Percentiles rank a stretch among this genome's conserved stretches.
phyloP scores from a whole-genome alignment of 345 rosid genomes.

The Moringa oleifera region DNA sequence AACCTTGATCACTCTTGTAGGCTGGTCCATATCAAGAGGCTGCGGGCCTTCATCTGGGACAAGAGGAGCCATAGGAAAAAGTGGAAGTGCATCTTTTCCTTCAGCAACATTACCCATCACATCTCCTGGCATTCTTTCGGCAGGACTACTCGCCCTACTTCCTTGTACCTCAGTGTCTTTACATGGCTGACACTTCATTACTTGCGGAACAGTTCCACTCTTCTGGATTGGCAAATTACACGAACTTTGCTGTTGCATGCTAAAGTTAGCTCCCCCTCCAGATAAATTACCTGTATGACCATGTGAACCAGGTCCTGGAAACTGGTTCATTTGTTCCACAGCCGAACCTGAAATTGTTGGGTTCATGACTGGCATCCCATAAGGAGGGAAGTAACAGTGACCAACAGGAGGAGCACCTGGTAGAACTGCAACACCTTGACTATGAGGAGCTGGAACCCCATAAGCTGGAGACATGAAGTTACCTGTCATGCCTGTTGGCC shows the following conservation, averaged over 20 bases:
- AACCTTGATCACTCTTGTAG: conserved; percentile 62
- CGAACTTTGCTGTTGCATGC: conserved; percentile 38
- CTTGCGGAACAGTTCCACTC: conserved; percentile 24
- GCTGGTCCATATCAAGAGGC: conserved; percentile 24
- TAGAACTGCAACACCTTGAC: conserved; percentile 40
- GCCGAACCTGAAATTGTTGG: conserved; percentile 34
- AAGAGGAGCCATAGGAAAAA: conserved; percentile 20
- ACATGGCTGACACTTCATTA: conserved; percentile 26
- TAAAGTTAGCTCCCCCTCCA: conserved; percentile 30
- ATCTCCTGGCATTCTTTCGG: conserved; percentile 20
- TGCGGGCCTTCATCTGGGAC: conserved; percentile 14
- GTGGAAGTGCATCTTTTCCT: conserved; percentile 27
- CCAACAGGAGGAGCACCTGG: conserved; percentile 45
- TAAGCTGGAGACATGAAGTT: conserved; percentile 38
- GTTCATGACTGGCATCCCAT: conserved; percentile 50
- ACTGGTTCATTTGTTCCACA: conserved; percentile 44
- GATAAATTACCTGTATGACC: conserved; percentile 27
- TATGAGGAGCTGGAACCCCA: conserved; percentile 36
- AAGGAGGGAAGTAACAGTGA: conserved; percentile 63
- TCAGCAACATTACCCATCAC: conserved; percentile 18
- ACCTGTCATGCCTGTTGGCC: conserved; percentile 38
- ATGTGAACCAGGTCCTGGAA: conserved; percentile 24
- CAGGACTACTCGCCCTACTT: conserved; percentile 48
- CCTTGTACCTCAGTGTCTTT: conserved; percentile 40
- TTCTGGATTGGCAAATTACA: conserved; percentile 25